Base-by-base conservation (phyloP, 345 rosid genomes). In the Corymbia maculata region DNA sequence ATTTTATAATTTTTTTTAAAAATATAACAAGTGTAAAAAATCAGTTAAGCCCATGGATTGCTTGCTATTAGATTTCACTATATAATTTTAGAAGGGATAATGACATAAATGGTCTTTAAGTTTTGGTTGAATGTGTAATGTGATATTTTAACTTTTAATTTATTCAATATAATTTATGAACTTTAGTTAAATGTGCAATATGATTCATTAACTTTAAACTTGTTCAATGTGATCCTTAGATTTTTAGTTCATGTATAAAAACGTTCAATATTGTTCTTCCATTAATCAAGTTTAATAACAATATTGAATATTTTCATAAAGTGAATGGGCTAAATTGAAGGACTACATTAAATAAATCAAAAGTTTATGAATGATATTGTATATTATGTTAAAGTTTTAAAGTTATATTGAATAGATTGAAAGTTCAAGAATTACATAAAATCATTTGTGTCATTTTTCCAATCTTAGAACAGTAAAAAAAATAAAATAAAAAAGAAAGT, bases 61-160 rank as follows among this genome's bases (percentile, higher is more conserved):
- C 42, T 4, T 0, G 19, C 19, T n/a, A 64, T n/a, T n/a, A 64
- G 75, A 17, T 64, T 16, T 28, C n/a, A n/a, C 36, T 64, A 64
- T 64, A 13, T 13, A n/a, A 64, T 6, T 17, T 9, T 7, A n/a
- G 75, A 64, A 64, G 36, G 75, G 36, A 6, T 59, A 26, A 26
- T 59, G 32, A 12, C 3, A 59, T 12, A 59, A 26, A 59, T 10
- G 12, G 14, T 59, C 2, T 0, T 26, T 59, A 1, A 59, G 0
- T 28, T 59, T 59, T 59, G 28, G 3, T 13, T 59, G 3, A 6
- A 59, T 11, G 1, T 59, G 68, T 28, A 59, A 59, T 59, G 8
- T 59, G 32, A 59, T 59, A 15, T 12, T 2, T 59, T 5, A 7
- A 26, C 15, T 59, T 59, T 59, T 1, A 1, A 26, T 11, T 10